Conservation (phyloP, 164 flowering plant genomes). For the Piper betle region DNA sequence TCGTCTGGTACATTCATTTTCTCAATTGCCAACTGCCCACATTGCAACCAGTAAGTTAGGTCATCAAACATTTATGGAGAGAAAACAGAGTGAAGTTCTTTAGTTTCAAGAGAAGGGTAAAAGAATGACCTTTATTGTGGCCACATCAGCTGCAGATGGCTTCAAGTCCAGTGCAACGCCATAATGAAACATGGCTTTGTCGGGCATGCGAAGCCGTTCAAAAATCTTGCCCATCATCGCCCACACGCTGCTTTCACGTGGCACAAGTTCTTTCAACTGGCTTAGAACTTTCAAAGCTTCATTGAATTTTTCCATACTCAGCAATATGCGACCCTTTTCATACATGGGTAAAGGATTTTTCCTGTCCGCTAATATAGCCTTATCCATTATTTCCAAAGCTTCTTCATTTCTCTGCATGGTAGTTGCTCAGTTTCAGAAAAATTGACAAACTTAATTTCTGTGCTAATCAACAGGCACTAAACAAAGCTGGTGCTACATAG, state of each 20-base stretch:
- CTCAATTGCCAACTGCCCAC: constrained; percentile 75
- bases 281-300: constrained; percentile 76
- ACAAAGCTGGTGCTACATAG: not conserved
- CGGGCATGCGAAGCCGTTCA: constrained; percentile 54
- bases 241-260: constrained; percentile 88
- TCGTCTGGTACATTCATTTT: constrained; percentile 93
- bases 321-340: constrained; percentile 84
- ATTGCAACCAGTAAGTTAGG: not conserved
- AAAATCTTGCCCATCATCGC: constrained; percentile 96
- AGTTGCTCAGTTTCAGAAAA: not conserved
- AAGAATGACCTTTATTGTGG: constrained; percentile 68
- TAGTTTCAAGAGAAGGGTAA: not conserved
- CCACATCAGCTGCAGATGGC: constrained; percentile 92
- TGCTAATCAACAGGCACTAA: not conserved
- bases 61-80: not conserved
- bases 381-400: constrained; percentile 79
- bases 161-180: constrained; percentile 89
- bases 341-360: constrained; percentile 96
- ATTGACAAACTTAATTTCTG: not conserved
- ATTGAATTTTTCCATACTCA: constrained; percentile 53
- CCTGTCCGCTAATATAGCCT: constrained; percentile 76
- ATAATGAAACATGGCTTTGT: constrained; percentile 87
- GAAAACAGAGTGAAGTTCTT: not conserved
- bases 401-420: constrained; percentile 60
- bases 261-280: constrained; percentile 86